Conservation (phyloP, 441 rosid genomes). For the Jatropha podagrica region DNA sequence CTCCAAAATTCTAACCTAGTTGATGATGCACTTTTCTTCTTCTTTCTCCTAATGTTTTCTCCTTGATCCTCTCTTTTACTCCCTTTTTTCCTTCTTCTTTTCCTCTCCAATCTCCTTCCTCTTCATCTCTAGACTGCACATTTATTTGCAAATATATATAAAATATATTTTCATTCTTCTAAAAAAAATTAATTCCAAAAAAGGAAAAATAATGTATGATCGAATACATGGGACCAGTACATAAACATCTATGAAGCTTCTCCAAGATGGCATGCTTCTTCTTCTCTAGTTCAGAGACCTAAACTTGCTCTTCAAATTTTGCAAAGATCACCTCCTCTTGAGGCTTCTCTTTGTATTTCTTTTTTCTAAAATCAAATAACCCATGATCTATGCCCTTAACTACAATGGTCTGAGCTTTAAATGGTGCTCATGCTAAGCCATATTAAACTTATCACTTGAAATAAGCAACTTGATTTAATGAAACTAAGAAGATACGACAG, state of each 20-base stretch:
- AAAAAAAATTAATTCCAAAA: too few species aligned
- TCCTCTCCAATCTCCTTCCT: constrained; percentile 50
- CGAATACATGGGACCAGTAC: too few species aligned
- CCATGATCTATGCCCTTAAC: constrained; percentile 63
- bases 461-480: neutral
- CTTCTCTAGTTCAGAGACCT: constrained; percentile 42
- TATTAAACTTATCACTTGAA: neutral
- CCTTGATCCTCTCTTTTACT: constrained; percentile 45
- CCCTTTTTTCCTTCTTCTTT: constrained; percentile 49
- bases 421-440: constrained; percentile 39
- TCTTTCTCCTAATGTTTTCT: constrained; percentile 43
- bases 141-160: too few species aligned
- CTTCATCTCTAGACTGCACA: constrained; percentile 81
- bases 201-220: too few species aligned
- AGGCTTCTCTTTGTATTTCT: constrained; percentile 56
- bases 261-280: constrained; percentile 52
- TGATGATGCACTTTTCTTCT: constrained; percentile 25
- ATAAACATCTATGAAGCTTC: constrained; percentile 38
- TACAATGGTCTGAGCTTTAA: constrained; percentile 30
- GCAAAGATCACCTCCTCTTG: constrained; percentile 51
- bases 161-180: too few species aligned
- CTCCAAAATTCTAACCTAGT: too few species aligned
- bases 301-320: constrained; percentile 59
- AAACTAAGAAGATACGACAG: neutral
- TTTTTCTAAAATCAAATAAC: constrained; percentile 61